phyloP scores from a whole-genome alignment of 2,329 filamentous ascomycete genomes.

The Ploettnerulaceae sp. region DNA sequence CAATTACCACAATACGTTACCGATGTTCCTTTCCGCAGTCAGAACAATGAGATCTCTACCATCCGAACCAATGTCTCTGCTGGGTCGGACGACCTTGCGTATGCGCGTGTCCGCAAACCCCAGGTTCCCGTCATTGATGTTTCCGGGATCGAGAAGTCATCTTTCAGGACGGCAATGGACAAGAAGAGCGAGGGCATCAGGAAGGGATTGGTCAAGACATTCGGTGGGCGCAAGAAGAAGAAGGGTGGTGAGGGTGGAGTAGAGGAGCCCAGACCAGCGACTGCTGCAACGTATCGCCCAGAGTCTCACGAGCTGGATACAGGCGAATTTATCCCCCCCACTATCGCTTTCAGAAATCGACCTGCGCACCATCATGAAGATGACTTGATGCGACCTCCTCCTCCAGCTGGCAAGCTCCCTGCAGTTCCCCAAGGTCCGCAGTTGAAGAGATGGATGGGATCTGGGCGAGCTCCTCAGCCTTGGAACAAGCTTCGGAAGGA shows the following conservation, averaged over 20 bases:
- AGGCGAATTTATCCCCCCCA: constrained; percentile 11
- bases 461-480: constrained; percentile 43
- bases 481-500: constrained; percentile 58
- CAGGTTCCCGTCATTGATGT: constrained; percentile 36
- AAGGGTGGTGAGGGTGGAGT: constrained; percentile 27
- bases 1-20: constrained; percentile 3
- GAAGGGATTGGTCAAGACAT: constrained; percentile 49
- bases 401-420: constrained; percentile 42
- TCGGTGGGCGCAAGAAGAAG: constrained; percentile 45
- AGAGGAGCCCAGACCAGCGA: constrained; percentile 15
- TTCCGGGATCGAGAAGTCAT: constrained; percentile 51
- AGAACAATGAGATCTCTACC: constrained; percentile 5
- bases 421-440: constrained; percentile 39
- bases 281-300: constrained; percentile 12
- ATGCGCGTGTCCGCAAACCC: constrained; percentile 20
- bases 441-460: constrained; percentile 51
- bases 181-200: constrained; percentile 52
- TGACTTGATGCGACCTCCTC: constrained; percentile 21
- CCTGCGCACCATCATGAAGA: constrained; percentile 9
- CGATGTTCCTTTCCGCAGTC: constrained; percentile 8
- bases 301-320: constrained; percentile 19
- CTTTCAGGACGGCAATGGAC: constrained; percentile 47
- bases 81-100: constrained; percentile 17
- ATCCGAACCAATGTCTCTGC: constrained; percentile 12
- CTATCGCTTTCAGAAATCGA: constrained; percentile 1